Base-by-base conservation (phyloP, 2,329 filamentous ascomycete species). In the Coniella lustricola region DNA sequence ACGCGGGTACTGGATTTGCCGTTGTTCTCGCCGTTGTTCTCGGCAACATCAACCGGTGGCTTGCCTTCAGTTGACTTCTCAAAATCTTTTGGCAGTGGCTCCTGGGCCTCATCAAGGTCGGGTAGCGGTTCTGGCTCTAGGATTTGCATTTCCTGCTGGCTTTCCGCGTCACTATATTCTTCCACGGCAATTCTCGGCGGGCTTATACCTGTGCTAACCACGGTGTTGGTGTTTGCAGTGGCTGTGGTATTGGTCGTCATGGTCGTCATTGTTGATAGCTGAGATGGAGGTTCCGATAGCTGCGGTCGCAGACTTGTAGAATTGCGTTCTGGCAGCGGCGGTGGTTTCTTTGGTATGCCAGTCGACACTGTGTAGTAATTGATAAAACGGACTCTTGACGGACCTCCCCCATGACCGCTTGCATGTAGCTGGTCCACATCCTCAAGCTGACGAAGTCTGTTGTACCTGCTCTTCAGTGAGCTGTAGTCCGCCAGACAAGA, bases 311-410 rank as follows among this genome's bases (percentile, higher is more conserved):
- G 53, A 41, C 58, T 48, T 5, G 45, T 48, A 13, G 45, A 39
- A 17, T 51, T 36, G 17, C 44, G 51, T 22, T 46, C 44, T 5
- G 49, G 46, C 20, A 31, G 32, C 18, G 49, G 32, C 18, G 49
- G 25, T 8, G 46, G 21, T 54, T 72, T 63, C 48, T 85, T 90
- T 2, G 76, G 74, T 50, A 80, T 74, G 3, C 90, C 90, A 9
- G 85, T 84, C 55, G 86, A 90, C n/a, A 86, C 77, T 1, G 90
- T 95, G 62, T 91, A 95, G 63, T 95, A 95, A 61, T 95, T 95
- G 49, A 88, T 74, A 59, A 95, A 95, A 14, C 89, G 77, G 10
- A 93, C 78, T 45, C 36, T 29, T 72, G 68, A n/a, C n/a, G n/a
- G n/a, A n/a, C n/a, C n/a, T 18, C 60, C 54, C n/a, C 59, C 56